These are phyloP conservation scores for Gardenia jasminoides DNA, from an alignment of 257 asterid species.

Conservation along the genomic window DNA sequence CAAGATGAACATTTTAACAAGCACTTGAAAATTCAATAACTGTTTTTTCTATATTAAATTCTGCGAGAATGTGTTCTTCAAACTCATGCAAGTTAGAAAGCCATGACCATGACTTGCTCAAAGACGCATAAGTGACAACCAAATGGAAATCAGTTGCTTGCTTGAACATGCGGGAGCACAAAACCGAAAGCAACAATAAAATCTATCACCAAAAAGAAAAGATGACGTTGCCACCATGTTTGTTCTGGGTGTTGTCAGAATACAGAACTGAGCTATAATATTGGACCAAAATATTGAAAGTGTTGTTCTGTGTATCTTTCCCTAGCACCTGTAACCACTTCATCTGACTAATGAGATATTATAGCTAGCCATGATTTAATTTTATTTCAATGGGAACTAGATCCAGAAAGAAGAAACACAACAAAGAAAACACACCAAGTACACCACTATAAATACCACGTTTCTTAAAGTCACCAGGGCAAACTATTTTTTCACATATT, in stretches of 20 bases:
- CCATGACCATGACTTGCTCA: not conserved
- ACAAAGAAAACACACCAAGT: not conserved
- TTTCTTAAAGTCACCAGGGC: not conserved
- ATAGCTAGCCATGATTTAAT: not conserved
- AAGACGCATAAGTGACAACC: not conserved
- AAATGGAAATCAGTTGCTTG: not conserved
- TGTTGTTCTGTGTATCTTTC: not conserved
- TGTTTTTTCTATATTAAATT: not conserved
- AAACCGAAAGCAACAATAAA: not conserved
- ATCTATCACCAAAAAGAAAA: not conserved
- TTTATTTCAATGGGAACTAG: not conserved
- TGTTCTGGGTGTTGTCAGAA: not conserved
- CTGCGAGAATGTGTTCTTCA: not conserved
- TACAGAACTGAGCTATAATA: not conserved
- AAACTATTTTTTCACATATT: not conserved
- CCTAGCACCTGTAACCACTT: not conserved
- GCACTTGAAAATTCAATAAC: not conserved
- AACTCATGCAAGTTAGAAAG: slow-evolving; percentile 6
- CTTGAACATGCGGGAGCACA: not conserved
- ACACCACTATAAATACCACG: not conserved
- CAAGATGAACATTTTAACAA: not conserved
- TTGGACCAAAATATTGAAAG: too few species aligned
- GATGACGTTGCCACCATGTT: not conserved
- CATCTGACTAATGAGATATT: not conserved
- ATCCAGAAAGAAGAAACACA: not conserved